A percentile compares a stretch with the other conserved stretches of the same genome.
phyloP scores from a whole-genome alignment of 345 rosid species.

The Eucalyptus tenuipes region DNA sequence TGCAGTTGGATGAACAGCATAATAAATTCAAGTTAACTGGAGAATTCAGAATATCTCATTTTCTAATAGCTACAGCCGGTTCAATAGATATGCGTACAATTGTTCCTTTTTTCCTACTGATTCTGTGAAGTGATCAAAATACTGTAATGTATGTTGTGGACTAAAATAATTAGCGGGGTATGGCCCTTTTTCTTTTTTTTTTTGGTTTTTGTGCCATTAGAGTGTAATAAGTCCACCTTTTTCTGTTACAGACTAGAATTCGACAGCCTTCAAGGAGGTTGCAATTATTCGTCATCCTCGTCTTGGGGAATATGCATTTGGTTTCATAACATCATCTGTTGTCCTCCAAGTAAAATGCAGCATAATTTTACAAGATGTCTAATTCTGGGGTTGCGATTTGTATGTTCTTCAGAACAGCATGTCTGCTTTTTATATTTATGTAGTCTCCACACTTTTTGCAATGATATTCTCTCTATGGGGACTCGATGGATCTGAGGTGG shows the following conservation, averaged over 20 bases:
- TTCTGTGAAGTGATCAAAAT: not conserved
- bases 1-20: not conserved
- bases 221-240: not conserved
- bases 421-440: not conserved
- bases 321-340: constrained; percentile 70
- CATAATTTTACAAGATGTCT: not conserved
- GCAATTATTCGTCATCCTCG: constrained; percentile 85
- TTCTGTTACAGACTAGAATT: constrained; percentile 47
- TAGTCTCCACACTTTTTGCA: not conserved
- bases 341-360: constrained; percentile 47
- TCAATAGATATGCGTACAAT: not conserved
- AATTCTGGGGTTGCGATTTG: not conserved
- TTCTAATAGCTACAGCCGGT: not conserved
- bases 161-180: not conserved
- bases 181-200: not conserved
- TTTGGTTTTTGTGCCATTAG: too few species aligned
- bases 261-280: constrained; percentile 73
- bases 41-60: not conserved
- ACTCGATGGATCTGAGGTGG: not conserved
- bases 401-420: not conserved
- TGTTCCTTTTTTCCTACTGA: not conserved
- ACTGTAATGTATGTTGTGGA: not conserved
- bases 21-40: not conserved
- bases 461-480: not conserved
- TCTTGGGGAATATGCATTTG: constrained; percentile 77